Conservation (phyloP, 768 basidiomycete genomes). For the Russula virescens region DNA sequence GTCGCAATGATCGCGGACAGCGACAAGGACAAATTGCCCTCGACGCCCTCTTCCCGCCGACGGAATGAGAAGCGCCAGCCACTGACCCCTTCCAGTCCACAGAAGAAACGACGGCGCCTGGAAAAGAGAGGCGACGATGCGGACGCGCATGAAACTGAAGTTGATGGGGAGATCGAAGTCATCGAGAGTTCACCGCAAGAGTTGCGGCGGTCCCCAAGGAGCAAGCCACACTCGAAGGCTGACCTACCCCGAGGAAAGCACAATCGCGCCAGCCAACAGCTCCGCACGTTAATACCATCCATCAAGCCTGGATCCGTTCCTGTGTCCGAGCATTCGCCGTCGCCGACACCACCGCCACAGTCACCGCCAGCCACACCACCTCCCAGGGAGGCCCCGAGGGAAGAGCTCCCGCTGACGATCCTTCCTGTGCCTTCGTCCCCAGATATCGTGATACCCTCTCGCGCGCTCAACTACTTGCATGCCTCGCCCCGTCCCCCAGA, state of each 20-base stretch:
- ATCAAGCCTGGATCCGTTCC: neutral
- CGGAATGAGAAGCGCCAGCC: neutral
- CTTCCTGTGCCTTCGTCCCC: neutral
- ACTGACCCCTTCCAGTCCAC: neutral
- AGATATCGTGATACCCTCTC: neutral
- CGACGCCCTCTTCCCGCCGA: neutral
- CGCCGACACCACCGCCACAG: neutral
- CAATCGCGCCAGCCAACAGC: neutral
- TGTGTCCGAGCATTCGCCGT: neutral
- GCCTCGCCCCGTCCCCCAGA: neutral
- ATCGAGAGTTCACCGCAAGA: neutral
- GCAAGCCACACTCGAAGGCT: neutral
- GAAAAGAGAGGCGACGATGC: neutral
- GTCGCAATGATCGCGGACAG: neutral
- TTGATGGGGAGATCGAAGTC: neutral
- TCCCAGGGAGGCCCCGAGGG: neutral
- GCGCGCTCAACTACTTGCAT: constrained; percentile 9
- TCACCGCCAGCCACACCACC: neutral
- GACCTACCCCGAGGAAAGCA: neutral
- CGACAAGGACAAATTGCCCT: neutral
- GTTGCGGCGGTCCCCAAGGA: neutral
- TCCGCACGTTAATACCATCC: neutral
- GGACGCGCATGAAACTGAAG: neutral
- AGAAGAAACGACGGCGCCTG: neutral
- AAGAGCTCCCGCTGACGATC: constrained; percentile 6